Percentiles rank a stretch among this genome's conserved stretches.
These are phyloP conservation scores for Mortierella sp. DNA, from an alignment of 371 early-diverging fungal genomes.

Conservation along the genomic window DNA sequence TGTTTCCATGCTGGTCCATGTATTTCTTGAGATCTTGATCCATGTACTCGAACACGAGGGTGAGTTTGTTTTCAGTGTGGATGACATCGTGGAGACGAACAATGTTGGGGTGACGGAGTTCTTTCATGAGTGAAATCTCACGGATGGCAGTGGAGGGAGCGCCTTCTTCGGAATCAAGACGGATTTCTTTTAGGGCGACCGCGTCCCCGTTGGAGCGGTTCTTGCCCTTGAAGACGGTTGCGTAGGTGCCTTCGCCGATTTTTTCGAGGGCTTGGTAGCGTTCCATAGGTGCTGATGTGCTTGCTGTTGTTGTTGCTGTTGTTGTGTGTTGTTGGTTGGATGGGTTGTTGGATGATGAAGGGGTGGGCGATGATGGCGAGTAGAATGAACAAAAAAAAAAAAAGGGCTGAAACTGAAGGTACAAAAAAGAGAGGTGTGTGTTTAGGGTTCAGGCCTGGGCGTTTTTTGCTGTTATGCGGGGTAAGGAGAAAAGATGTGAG, in stretches of 20 bases:
- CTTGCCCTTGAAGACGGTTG: constrained; percentile 99
- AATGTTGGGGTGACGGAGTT: constrained; percentile 93
- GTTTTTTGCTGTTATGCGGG: not conserved
- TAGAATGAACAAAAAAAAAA: too few species aligned
- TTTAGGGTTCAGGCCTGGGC: not conserved
- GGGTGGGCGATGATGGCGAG: not conserved
- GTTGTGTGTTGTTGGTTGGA: not conserved
- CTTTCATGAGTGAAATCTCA: constrained; percentile 97
- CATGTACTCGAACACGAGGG: constrained; percentile 99
- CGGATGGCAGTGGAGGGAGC: constrained; percentile 97
- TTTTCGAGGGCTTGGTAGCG: constrained; percentile 75
- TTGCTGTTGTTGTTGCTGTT: not conserved
- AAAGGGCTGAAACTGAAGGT: not conserved
- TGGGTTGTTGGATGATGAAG: not conserved
- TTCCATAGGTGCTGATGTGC: constrained; percentile 27
- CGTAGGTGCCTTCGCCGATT: constrained; percentile 99
- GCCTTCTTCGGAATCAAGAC: constrained; percentile 93
- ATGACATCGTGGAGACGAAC: constrained; percentile 97
- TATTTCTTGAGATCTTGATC: constrained; percentile 98
- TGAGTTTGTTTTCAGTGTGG: constrained; percentile 97
- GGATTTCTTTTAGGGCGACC: constrained; percentile 99
- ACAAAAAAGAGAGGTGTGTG: not conserved
- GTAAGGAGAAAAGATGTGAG: not conserved
- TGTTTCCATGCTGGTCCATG: constrained; percentile 85
- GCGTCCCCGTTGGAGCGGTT: constrained; percentile 89